phyloP scores from a whole-genome alignment of 768 basidiomycete genomes.

The Suillus subalutaceus region DNA sequence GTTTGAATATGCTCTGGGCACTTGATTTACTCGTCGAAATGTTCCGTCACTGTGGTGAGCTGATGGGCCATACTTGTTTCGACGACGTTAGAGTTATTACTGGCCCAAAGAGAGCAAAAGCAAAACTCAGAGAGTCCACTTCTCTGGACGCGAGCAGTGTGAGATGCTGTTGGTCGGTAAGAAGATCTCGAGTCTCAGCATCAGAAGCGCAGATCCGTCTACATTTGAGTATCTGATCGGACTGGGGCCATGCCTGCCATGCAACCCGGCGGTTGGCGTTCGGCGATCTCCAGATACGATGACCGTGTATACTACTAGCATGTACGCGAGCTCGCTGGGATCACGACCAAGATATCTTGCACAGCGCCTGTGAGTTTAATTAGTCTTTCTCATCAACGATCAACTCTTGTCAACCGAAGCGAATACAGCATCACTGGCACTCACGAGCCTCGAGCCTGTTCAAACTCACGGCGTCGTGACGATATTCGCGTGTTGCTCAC shows the following conservation, averaged over 20 bases:
- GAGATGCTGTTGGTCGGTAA: background rate
- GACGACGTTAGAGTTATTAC: background rate
- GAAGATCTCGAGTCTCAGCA: background rate
- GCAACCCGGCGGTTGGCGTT: background rate
- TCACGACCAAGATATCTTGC: background rate
- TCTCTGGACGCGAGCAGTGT: background rate
- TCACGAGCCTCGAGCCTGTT: background rate
- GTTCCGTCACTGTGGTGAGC: background rate
- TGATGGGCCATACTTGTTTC: background rate
- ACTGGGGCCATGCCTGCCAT: background rate
- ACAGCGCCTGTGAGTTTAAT: background rate
- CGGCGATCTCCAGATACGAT: background rate
- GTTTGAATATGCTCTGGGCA: background rate
- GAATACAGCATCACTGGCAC: background rate
- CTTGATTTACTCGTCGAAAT: too few species aligned
- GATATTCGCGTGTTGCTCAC: background rate
- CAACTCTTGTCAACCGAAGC: background rate
- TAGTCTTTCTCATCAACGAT: background rate
- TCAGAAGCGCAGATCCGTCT: background rate
- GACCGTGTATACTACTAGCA: background rate
- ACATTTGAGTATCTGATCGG: background rate
- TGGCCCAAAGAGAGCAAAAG: too few species aligned
- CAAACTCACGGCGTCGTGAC: background rate
- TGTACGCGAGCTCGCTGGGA: constrained; percentile 1
- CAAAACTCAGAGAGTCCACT: background rate